Conservation (phyloP, 169 alveolate species). For the Neospora caninum region DNA sequence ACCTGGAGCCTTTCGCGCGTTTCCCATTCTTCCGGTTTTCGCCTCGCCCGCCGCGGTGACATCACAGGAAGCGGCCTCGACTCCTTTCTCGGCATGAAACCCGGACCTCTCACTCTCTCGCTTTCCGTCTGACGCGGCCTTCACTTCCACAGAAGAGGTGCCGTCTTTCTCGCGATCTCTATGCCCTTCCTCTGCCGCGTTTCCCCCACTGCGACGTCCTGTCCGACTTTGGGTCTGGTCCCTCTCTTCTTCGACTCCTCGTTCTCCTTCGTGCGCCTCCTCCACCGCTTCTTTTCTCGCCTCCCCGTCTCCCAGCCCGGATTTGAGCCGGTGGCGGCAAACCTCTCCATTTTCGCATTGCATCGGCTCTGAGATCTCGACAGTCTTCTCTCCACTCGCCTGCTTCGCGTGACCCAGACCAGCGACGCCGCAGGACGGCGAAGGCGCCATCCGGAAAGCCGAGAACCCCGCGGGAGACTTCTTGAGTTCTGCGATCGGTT, state of each 20-base stretch:
- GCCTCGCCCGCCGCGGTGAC: no score
- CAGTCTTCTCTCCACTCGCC: no score
- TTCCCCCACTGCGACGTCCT: neutral
- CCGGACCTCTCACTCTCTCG: neutral
- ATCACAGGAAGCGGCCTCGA: no score
- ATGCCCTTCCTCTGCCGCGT: neutral
- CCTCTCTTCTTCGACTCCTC: neutral
- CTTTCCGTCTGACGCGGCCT: no score
- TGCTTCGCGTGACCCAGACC: neutral
- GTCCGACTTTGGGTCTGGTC: neutral
- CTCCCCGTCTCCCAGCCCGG: neutral
- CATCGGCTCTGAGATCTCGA: no score
- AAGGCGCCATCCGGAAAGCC: neutral
- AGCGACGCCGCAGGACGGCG: neutral
- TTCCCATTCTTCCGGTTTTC: no score
- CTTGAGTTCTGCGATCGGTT: neutral
- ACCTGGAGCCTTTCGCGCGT: no score
- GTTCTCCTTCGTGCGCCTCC: neutral
- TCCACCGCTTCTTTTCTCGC: neutral
- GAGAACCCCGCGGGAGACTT: neutral
- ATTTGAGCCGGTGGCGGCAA: no score
- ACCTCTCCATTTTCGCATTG: no score
- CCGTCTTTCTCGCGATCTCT: neutral
- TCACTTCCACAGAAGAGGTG: neutral
- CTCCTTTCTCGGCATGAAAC: neutral